phyloP scores from a whole-genome alignment of 2,329 filamentous ascomycete genomes.

The Ampelomyces quisqualis region DNA sequence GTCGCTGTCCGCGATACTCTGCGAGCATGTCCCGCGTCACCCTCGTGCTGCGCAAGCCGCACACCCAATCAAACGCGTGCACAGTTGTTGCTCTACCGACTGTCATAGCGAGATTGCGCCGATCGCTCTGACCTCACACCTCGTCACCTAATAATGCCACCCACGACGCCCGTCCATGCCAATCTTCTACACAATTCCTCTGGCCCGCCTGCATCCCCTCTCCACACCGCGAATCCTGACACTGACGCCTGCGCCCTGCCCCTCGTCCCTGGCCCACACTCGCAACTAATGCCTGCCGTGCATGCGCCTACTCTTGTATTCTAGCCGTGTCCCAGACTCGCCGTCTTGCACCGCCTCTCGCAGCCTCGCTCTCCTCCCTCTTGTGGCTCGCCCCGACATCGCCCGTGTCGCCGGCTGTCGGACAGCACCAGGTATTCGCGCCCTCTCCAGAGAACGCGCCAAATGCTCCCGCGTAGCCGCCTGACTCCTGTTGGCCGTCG shows the following conservation, averaged over 20 bases:
- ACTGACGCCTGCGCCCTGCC: slow-evolving; percentile 3
- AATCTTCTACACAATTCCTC: slow-evolving; percentile 14
- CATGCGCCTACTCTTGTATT: slow-evolving; percentile 18
- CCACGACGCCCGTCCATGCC: neutral
- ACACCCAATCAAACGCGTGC: neutral
- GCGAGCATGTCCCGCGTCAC: slow-evolving; percentile 7
- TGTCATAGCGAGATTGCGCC: too few species aligned
- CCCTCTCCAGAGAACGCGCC: slow-evolving; percentile 21
- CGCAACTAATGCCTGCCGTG: slow-evolving; percentile 21
- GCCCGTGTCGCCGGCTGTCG: slow-evolving; percentile 9
- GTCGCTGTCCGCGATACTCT: slow-evolving; percentile 14
- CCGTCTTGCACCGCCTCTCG: slow-evolving; percentile 2
- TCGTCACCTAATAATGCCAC: neutral
- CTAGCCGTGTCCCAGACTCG: slow-evolving; percentile 10
- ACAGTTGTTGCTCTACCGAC: neutral
- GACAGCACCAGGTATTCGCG: slow-evolving; percentile 4
- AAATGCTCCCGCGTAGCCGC: slow-evolving; percentile 31
- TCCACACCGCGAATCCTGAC: too few species aligned
- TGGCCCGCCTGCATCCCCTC: too few species aligned
- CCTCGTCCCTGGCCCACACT: slow-evolving; percentile 2
- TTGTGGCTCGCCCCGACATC: slow-evolving; percentile 18
- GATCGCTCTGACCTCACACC: slow-evolving; percentile 31
- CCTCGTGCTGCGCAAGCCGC: neutral
- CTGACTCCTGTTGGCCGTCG: slow-evolving; percentile 32
- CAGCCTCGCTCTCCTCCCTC: slow-evolving; percentile 4